Conservation (phyloP, 2,329 filamentous ascomycete species). For the Trichoderma sp. region DNA sequence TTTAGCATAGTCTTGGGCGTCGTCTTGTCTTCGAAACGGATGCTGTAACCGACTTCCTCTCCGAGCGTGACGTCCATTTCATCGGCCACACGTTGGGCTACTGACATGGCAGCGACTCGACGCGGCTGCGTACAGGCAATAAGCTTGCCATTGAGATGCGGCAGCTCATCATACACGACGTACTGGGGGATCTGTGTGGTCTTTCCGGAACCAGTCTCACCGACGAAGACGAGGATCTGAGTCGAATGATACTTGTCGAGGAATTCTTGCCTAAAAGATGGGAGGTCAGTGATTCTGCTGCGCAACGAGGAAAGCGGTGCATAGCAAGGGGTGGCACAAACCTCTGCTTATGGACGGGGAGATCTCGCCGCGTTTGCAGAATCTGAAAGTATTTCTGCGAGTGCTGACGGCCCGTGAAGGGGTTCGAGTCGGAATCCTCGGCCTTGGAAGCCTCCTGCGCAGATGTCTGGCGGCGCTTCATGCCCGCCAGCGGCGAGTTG, state of each 20-base stretch:
- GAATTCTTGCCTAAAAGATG: slow-evolving; percentile 75
- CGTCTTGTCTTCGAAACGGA: slow-evolving; percentile 96
- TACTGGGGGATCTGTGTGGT: slow-evolving; percentile 99
- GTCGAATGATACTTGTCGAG: slow-evolving; percentile 87
- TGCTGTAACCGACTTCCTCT: slow-evolving; percentile 96
- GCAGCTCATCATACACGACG: slow-evolving; percentile 93
- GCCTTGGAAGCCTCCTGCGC: slow-evolving; percentile 67
- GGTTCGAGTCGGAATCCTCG: slow-evolving; percentile 79
- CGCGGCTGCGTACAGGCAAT: slow-evolving; percentile 97
- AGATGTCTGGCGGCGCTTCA: slow-evolving; percentile 79
- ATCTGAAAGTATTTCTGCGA: slow-evolving; percentile 88
- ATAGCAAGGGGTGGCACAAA: slow-evolving; percentile 36
- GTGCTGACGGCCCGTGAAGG: slow-evolving; percentile 76
- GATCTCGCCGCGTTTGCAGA: slow-evolving; percentile 73
- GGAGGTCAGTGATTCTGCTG: background rate
- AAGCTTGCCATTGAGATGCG: slow-evolving; percentile 80
- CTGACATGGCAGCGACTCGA: slow-evolving; percentile 97
- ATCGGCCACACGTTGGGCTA: slow-evolving; percentile 94
- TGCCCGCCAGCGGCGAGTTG: slow-evolving; percentile 56
- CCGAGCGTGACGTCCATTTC: slow-evolving; percentile 93
- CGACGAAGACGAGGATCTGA: slow-evolving; percentile 97
- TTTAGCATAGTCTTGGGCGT: slow-evolving; percentile 87
- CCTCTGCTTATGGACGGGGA: slow-evolving; percentile 91
- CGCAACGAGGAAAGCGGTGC: background rate
- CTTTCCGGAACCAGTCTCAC: slow-evolving; percentile 98